A percentile compares a stretch with the other conserved stretches of the same genome.
Conservation (phyloP, 768 basidiomycete genomes). For the Hygrophorus pudorinus region DNA sequence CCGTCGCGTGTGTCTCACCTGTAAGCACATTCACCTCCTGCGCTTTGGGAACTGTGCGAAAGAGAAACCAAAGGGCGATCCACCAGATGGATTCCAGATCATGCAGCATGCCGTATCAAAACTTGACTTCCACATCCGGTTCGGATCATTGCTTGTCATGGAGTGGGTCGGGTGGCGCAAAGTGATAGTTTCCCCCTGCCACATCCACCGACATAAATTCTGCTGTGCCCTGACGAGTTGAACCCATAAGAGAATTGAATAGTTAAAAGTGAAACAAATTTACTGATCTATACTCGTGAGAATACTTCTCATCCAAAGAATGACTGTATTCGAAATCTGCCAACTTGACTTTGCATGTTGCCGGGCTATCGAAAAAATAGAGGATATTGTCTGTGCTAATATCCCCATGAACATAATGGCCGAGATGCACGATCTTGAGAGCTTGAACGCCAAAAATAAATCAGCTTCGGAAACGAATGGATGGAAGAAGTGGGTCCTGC, state of each 20-base stretch:
- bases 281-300: conserved; percentile 5
- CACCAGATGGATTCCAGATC: conserved; percentile 12
- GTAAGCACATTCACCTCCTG: no score
- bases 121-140: not conserved
- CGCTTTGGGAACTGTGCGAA: not conserved
- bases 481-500: not conserved
- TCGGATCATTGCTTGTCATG: not conserved
- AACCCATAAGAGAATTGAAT: not conserved
- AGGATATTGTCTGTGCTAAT: conserved; percentile 11
- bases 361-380: not conserved
- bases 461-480: not conserved
- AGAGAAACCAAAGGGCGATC: conserved; percentile 5
- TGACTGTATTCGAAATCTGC: conserved; percentile 8
- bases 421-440: conserved; percentile 3
- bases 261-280: not conserved
- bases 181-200: not conserved
- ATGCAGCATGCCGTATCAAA: conserved; percentile 7
- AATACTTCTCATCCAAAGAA: not conserved
- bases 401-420: conserved; percentile 11
- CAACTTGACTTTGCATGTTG: conserved; percentile 2
- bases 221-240: conserved; percentile 7
- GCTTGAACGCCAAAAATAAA: conserved; percentile 2
- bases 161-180: not conserved
- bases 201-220: conserved; percentile 11
- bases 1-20: no score